Evolutionary conservation across 116 monocot genomes (phyloP).

Genomic region (Dioscorea cayenensis): DNA sequence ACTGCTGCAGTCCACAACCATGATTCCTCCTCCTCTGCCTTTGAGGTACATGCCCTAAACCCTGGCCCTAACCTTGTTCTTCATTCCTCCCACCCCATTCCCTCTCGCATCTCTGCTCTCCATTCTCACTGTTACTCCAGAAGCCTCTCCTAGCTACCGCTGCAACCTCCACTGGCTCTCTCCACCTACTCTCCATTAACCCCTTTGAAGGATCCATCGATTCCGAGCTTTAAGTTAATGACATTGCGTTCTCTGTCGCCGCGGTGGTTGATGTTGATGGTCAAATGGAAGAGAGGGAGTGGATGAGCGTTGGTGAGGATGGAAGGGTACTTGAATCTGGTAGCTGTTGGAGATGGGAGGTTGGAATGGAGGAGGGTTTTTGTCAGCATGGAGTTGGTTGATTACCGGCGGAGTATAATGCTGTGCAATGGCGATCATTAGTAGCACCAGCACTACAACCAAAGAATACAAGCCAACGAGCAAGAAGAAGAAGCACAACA

Average conservation of each 20-base stretch:
- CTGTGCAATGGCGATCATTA: slow-evolving; percentile 66
- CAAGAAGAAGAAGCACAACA: no score
- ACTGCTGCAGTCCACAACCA: slow-evolving; percentile 46
- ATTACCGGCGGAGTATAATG: slow-evolving; percentile 70
- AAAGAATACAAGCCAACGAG: no score
- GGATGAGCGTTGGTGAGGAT: slow-evolving; percentile 17
- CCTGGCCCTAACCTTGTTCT: slow-evolving; percentile 17
- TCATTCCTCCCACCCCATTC: slow-evolving; percentile 26
- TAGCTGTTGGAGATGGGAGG: slow-evolving; percentile 39
- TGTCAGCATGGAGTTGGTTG: slow-evolving; percentile 55
- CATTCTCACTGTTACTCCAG: slow-evolving; percentile 12
- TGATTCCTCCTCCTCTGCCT: slow-evolving; percentile 43
- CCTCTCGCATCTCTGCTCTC: slow-evolving; percentile 47
- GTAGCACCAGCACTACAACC: no score
- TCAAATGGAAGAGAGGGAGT: not conserved
- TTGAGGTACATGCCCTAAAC: slow-evolving; percentile 37
- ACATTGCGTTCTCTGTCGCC: not conserved
- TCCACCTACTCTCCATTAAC: slow-evolving; percentile 14
- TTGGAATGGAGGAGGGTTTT: slow-evolving; percentile 37
- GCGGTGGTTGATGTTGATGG: not conserved
- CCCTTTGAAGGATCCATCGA: slow-evolving; percentile 9
- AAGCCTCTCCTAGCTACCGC: slow-evolving; percentile 24
- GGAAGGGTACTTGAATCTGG: slow-evolving; percentile 77
- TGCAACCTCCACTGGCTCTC: slow-evolving; percentile 11
- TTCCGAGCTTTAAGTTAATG: not conserved